Evolutionary conservation across 345 rosid genomes (phyloP), one percentile per base, ranked within the genome.

Genomic region (Eucalyptus victrix): DNA sequence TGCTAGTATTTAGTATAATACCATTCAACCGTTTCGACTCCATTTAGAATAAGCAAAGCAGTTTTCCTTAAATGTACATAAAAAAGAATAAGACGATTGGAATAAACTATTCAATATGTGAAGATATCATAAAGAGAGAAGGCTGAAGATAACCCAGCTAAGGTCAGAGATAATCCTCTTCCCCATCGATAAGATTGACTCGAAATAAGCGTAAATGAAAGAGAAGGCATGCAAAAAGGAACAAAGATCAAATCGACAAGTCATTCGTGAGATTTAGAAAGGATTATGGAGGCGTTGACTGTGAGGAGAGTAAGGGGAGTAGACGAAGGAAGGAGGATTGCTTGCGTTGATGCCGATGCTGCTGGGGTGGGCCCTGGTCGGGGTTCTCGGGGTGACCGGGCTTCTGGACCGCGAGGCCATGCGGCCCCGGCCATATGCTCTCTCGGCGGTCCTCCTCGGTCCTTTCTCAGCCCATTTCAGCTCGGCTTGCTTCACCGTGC

Each of bases 381-480:
- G 91, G n/a, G 67, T 28, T 1, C 40, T 42, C 32, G 86, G 50
- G 19, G 91, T 89, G 42, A 65, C 37, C 1, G 93, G 93, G 80
- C 89, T 92, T 89, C 88, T 91, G 54, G 94, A 85, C 81, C 91
- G 90, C 14, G 95, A 90, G 90, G 87, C 89, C 90, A 90, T 80
- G 21, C 28, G 51, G 60, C 90, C 89, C 13, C 34, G 86, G 16
- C 92, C 91, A 18, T 42, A 8, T 16, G 88, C 91, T 80, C 90
- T 90, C 54, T 92, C 96, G 1, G 92, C 92, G 23, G 88, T 89
- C 90, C 90, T 91, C 89, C 94, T 90, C 4, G 96, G 95, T 28
- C 96, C 97, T 91, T 93, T 95, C 94, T 94, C 97, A 2, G 96
- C 96, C 97, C 97, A 94, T 86, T 90, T 94, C 18, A 94, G 91